Conservation (phyloP, 1,139 yeast genomes). For the Candida pseudoviswanathii region DNA sequence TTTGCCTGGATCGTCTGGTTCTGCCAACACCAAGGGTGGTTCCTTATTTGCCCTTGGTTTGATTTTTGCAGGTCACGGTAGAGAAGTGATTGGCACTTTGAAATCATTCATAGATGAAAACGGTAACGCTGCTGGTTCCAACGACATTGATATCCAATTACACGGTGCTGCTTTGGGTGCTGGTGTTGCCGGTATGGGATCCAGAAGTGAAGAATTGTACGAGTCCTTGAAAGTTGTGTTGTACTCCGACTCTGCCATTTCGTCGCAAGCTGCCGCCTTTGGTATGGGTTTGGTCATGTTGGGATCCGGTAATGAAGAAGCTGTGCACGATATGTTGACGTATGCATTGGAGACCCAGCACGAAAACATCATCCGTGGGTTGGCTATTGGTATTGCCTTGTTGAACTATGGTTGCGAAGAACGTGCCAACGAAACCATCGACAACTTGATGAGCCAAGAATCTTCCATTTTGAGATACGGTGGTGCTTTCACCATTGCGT, state of each 20-base stretch:
- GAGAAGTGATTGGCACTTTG: conserved; percentile 81
- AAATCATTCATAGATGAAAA: conserved; percentile 73
- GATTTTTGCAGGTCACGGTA: conserved; percentile 95
- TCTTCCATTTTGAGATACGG: conserved; percentile 90
- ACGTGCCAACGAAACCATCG: conserved; percentile 73
- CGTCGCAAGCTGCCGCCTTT: conserved; percentile 96
- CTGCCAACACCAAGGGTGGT: conserved; percentile 94
- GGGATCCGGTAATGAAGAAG: conserved; percentile 81
- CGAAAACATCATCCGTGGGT: conserved; percentile 90
- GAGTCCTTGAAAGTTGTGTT: conserved; percentile 84
- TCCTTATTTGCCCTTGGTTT: conserved; percentile 91
- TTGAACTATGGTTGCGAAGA: conserved; percentile 86
- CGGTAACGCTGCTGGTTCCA: conserved; percentile 65
- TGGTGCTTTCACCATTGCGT: conserved; percentile 90
- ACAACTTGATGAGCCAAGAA: conserved; percentile 69
- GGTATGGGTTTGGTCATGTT: conserved; percentile 97
- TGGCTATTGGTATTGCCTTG: conserved; percentile 87
- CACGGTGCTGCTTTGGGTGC: conserved; percentile 97
- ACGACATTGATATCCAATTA: conserved; percentile 80
- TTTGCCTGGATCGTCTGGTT: conserved; percentile 79
- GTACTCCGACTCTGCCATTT: conserved; percentile 88
- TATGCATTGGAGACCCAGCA: conserved; percentile 97
- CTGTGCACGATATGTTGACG: conserved; percentile 79
- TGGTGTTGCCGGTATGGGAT: conserved; percentile 97
- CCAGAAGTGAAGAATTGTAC: conserved; percentile 71